Base-by-base conservation (phyloP, 768 basidiomycete genomes). In the Podaxis mareebaensis region DNA sequence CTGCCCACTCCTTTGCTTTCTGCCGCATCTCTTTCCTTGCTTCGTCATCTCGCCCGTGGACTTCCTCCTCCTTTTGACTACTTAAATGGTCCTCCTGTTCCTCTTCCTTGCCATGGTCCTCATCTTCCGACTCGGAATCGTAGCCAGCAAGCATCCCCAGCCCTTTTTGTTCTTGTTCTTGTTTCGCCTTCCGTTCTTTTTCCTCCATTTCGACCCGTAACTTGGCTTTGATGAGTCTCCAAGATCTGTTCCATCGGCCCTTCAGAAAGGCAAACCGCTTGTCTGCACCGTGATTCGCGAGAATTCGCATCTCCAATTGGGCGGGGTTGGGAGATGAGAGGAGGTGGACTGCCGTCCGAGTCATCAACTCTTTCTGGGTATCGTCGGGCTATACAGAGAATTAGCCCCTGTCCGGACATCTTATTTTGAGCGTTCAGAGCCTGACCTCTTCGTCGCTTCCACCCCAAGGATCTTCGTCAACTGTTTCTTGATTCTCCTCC, bases 251-350 rank as follows among this genome's bases (percentile, higher is more conserved):
- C 88, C 91, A 95, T 24, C 91, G 77, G 2, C 94, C 94, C 38
- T 87, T 82, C 51, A 96, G 73, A 73, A 96, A 96, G 1, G 88
- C 85, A 70, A 97, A 96, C 5, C 91, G 83, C 51, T 79, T 77
- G 71, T 96, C 93, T 12, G 79, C 76, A 0, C 92, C 90, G 69
- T 96, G 85, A 67, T 96, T 94, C 10, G 95, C 89, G 15, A 96
- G 78, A 68, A 97, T 95, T 5, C 94, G 85, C 82, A 95, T 87
- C 73, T 95, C 93, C 24, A 96, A 81, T 66, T 94, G 87, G 0
- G 88, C 85, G 15, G 92, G 84, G 68, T 95, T 94, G 1, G 89
- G 85, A 0, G 93, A 90, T 6, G 85, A 75, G 26, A 82, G 70
- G 36, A 96, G 74, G 64, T 93, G 91, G 12, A 71, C 66, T 0